A percentile compares a stretch with the other conserved stretches of the same genome.
These are phyloP conservation scores for Pseudocercospora pini-densiflorae DNA, from an alignment of 2,329 filamentous ascomycete genomes.

Conservation along the genomic window DNA sequence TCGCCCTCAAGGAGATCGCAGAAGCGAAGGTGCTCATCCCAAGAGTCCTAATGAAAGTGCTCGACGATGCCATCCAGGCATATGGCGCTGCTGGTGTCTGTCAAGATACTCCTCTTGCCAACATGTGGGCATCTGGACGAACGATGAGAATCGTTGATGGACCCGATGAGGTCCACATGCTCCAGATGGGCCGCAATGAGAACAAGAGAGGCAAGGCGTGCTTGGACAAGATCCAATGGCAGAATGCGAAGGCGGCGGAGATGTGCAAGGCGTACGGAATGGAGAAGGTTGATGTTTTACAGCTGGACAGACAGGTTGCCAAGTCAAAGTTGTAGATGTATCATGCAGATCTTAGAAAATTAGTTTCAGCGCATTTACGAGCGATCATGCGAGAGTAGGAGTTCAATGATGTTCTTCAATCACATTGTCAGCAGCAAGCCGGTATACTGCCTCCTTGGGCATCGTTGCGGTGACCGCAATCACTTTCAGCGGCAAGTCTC, in stretches of 20 bases:
- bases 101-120: conserved; percentile 90
- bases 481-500: not conserved
- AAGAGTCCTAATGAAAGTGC: conserved; percentile 77
- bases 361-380: not conserved
- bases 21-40: conserved; percentile 94
- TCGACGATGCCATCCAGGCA: conserved; percentile 85
- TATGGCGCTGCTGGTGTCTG: conserved; percentile 88
- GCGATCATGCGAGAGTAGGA: not conserved
- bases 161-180: conserved; percentile 90
- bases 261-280: conserved; percentile 65
- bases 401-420: not conserved
- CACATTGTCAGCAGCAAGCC: too few relatives aligned
- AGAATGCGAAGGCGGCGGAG: conserved; percentile 68
- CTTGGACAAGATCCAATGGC: conserved; percentile 64
- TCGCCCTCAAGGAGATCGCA: conserved; percentile 89
- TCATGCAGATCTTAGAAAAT: not conserved
- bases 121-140: conserved; percentile 44
- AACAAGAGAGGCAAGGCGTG: conserved; percentile 66
- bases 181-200: conserved; percentile 81
- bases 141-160: conserved; percentile 64
- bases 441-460: not conserved
- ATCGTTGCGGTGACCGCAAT: not conserved
- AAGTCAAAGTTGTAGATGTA: conserved; percentile 45
- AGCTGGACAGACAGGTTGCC: conserved; percentile 42
- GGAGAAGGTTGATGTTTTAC: conserved; percentile 47